phyloP scores from a whole-genome alignment of 306 rosid species.

The Erythrophleum fordii region DNA sequence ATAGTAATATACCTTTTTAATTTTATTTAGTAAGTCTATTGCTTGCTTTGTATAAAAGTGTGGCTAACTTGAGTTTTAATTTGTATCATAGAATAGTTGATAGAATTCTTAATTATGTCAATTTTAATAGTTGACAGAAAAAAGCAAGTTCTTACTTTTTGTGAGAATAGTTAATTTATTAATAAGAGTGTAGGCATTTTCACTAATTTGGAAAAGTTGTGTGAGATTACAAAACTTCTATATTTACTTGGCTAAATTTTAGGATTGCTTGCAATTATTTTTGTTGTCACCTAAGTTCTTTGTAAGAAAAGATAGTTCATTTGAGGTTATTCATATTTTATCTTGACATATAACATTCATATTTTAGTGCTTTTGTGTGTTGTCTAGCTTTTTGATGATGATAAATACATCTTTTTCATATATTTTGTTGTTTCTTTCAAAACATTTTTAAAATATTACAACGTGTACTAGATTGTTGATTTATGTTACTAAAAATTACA shows the following conservation, averaged over 20 bases:
- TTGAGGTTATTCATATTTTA: conserved; percentile 1
- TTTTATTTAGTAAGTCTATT: neutral
- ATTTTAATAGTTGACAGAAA: conserved; percentile 8
- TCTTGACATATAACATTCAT: neutral
- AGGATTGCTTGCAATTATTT: neutral
- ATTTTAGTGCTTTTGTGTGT: neutral
- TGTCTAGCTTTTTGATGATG: neutral
- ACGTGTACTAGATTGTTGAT: too few relatives aligned
- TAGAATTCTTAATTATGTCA: neutral
- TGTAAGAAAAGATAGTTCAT: neutral
- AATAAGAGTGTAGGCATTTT: neutral
- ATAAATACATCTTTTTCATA: too few relatives aligned
- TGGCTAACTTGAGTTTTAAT: neutral
- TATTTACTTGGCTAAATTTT: neutral
- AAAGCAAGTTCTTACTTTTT: neutral
- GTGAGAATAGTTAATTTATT: neutral
- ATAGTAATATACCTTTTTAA: neutral
- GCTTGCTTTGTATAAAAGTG: neutral
- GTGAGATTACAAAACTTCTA: neutral
- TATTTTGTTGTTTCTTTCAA: too few relatives aligned
- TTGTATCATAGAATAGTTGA: neutral
- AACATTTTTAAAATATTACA: too few relatives aligned
- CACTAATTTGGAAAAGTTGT: neutral
- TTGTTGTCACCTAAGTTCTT: neutral
- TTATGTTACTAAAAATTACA: too few relatives aligned